phyloP scores from a whole-genome alignment of 257 asterid species.

The Lithospermum erythrorhizon region DNA sequence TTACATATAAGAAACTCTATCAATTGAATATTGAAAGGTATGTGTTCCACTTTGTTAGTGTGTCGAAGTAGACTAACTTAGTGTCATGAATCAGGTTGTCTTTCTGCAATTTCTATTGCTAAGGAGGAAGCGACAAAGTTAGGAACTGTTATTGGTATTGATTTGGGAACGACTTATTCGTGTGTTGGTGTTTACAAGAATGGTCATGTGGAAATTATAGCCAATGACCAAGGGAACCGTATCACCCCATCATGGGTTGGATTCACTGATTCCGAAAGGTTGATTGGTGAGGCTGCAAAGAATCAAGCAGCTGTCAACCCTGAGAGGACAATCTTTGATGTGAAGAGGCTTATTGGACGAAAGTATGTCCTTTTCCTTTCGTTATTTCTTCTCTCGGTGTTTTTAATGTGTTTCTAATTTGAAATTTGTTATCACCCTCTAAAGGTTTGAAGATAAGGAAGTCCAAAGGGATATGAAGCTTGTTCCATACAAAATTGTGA shows the following conservation, averaged over 20 bases:
- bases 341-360: conserved; percentile 2
- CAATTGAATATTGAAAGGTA: no score
- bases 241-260: conserved; percentile 3
- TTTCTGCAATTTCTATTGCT: not conserved
- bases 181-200: not conserved
- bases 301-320: not conserved
- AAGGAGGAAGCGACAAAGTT: not conserved
- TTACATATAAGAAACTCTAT: no score
- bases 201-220: not conserved
- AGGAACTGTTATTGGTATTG: not conserved
- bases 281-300: conserved; percentile 1
- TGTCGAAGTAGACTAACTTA: not conserved
- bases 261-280: not conserved
- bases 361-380: not conserved
- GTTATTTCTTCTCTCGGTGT: not conserved
- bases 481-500: not conserved
- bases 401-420: not conserved
- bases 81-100: not conserved
- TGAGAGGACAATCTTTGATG: conserved; percentile 3
- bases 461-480: conserved; percentile 2
- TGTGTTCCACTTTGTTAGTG: not conserved
- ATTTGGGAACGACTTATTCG: conserved; percentile 1
- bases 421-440: not conserved
- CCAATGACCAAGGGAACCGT: conserved; percentile 2
- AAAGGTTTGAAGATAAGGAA: conserved; percentile 2